Evolutionary conservation across 2,329 filamentous ascomycete genomes (phyloP).

Genomic region (Raffaelea deltoideospora): DNA sequence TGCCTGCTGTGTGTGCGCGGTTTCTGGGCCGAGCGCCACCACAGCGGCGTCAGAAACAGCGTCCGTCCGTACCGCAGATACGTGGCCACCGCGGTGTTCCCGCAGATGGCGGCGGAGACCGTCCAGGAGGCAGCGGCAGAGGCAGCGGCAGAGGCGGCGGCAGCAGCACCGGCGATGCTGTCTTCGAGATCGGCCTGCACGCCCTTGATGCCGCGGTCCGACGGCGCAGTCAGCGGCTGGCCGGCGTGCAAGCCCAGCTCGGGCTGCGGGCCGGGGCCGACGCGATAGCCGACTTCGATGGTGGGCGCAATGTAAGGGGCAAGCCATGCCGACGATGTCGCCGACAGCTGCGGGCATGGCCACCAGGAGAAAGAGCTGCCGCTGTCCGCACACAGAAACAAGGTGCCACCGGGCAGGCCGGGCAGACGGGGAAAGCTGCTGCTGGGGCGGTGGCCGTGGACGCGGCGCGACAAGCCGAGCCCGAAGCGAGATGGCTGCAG

Average conservation of each 20-base stretch:
- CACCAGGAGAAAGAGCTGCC: constrained; percentile 21
- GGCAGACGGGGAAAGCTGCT: no score
- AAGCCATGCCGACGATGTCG: constrained; percentile 2
- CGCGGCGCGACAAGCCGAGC: constrained; percentile 10
- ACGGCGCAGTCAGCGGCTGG: constrained; percentile 16
- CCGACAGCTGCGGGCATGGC: not conserved
- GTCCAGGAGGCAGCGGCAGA: constrained; percentile 21
- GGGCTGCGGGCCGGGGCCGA: constrained; percentile 13
- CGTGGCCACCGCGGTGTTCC: constrained; percentile 14
- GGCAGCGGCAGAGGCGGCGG: constrained; percentile 5
- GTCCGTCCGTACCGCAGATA: constrained; percentile 23
- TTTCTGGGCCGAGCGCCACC: constrained; percentile 2
- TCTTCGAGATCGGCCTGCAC: constrained; percentile 18
- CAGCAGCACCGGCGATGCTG: not conserved
- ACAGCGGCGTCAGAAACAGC: constrained; percentile 14
- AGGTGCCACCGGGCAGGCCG: no score
- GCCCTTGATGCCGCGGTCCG: constrained; percentile 20
- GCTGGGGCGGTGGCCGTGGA: no score
- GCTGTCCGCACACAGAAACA: constrained; percentile 24
- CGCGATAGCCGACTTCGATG: constrained; percentile 26
- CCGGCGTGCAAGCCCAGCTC: constrained; percentile 17
- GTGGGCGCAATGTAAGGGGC: constrained; percentile 17
- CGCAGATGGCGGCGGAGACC: constrained; percentile 19
- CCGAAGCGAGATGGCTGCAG: constrained; percentile 10
- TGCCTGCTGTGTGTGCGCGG: no score